Evolutionary conservation across 2,329 filamentous ascomycete species (phyloP).

Genomic region (Phaeophleospora eucalypticola): DNA sequence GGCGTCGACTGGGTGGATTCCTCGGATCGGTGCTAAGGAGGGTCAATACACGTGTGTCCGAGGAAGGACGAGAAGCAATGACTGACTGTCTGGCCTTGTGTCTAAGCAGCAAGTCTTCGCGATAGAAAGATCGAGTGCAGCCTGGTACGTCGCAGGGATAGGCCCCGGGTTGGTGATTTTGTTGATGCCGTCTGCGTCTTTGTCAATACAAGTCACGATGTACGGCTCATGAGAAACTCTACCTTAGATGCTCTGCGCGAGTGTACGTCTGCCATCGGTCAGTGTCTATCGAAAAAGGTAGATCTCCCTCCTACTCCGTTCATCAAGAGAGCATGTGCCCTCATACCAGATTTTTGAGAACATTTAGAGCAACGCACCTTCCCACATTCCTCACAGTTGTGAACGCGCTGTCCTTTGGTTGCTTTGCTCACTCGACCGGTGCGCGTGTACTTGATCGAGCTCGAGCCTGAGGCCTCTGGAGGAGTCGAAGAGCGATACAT

Average conservation of each 20-base stretch:
- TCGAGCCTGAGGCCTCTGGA: constrained; percentile 11
- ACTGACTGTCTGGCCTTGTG: constrained; percentile 46
- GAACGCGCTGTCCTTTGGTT: constrained; percentile 44
- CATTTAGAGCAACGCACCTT: constrained; percentile 43
- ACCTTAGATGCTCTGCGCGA: constrained; percentile 46
- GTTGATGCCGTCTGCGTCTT: constrained; percentile 40
- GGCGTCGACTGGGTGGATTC: constrained; percentile 19
- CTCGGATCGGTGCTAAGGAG: constrained; percentile 23
- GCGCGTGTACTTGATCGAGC: constrained; percentile 39
- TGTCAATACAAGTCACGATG: background rate
- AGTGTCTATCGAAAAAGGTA: too few relatives aligned
- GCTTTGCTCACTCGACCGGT: constrained; percentile 47
- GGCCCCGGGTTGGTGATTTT: constrained; percentile 43
- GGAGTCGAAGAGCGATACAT: constrained; percentile 23
- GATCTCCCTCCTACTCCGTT: too few relatives aligned
- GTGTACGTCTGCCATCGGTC: constrained; percentile 40
- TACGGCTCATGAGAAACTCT: constrained; percentile 3
- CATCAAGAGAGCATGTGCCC: too few relatives aligned
- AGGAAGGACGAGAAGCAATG: too few relatives aligned
- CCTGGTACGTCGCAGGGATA: constrained; percentile 39
- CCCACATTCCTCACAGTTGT: constrained; percentile 44
- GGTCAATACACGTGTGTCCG: too few relatives aligned
- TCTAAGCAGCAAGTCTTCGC: constrained; percentile 42
- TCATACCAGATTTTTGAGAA: too few relatives aligned
- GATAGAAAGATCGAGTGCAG: constrained; percentile 43